Conservation (phyloP, 331 rosid species). For the Saraca asoca region DNA sequence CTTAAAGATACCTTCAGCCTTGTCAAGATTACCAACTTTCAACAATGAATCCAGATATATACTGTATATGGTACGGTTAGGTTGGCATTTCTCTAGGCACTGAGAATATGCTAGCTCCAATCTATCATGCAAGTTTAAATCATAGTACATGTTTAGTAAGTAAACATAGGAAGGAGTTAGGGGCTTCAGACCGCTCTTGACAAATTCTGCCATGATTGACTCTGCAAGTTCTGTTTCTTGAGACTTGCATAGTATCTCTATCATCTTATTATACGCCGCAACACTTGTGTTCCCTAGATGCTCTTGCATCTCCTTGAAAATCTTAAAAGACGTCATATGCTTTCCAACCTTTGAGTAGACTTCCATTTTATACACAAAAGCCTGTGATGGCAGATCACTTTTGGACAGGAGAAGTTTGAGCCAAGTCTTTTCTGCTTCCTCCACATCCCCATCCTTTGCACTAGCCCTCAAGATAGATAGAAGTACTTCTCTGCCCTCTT, state of each 20-base stretch:
- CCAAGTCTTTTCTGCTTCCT: slow-evolving; percentile 76
- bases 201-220: slow-evolving; percentile 65
- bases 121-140: slow-evolving; percentile 60
- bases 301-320: slow-evolving; percentile 76
- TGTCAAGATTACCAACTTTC: slow-evolving; percentile 65
- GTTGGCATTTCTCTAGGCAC: slow-evolving; percentile 77
- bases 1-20: slow-evolving; percentile 71
- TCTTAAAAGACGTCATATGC: slow-evolving; percentile 63
- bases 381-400: slow-evolving; percentile 55
- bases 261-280: slow-evolving; percentile 67
- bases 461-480: slow-evolving; percentile 79
- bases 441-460: slow-evolving; percentile 67
- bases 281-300: slow-evolving; percentile 47
- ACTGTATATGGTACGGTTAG: slow-evolving; percentile 61
- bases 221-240: slow-evolving; percentile 70
- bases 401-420: slow-evolving; percentile 52
- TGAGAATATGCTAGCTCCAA: slow-evolving; percentile 64
- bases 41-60: slow-evolving; percentile 89
- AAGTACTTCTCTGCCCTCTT: slow-evolving; percentile 71
- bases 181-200: slow-evolving; percentile 68
- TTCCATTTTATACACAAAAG: slow-evolving; percentile 87
- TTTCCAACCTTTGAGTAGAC: slow-evolving; percentile 66
- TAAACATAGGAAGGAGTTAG: slow-evolving; percentile 63
- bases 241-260: slow-evolving; percentile 76
- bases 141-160: slow-evolving; percentile 73